Conservation (phyloP, 495 filamentous ascomycete genomes). For the Glarea lozoyensis region DNA sequence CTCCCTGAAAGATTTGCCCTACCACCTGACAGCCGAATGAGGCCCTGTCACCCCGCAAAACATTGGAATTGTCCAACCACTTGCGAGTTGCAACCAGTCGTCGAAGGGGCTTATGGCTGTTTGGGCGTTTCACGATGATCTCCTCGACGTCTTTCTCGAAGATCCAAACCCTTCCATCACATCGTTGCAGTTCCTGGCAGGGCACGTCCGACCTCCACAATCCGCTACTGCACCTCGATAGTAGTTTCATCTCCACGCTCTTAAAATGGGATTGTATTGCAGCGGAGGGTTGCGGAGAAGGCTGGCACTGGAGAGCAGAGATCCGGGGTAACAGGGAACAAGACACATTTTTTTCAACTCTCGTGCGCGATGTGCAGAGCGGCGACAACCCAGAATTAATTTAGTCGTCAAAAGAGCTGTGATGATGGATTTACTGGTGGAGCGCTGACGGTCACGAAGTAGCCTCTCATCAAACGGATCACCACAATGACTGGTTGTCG, state of each 20-base stretch:
- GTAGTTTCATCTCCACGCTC: constrained; percentile 2
- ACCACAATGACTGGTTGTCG: too few relatives aligned
- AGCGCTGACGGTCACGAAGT: neutral
- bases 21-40: constrained; percentile 5
- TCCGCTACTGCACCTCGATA: constrained; percentile 12
- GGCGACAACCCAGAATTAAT: too few relatives aligned
- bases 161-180: constrained; percentile 12
- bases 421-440: neutral
- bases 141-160: constrained; percentile 3
- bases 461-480: too few relatives aligned
- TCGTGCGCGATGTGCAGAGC: neutral
- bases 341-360: neutral
- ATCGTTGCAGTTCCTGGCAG: constrained; percentile 15
- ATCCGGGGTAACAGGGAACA: constrained; percentile 8
- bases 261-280: constrained; percentile 2
- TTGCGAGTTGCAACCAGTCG: neutral
- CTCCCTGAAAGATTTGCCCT: constrained; percentile 5
- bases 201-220: constrained; percentile 9
- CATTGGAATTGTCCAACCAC: neutral
- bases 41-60: neutral
- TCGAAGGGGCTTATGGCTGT: constrained; percentile 1
- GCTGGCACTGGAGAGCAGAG: neutral
- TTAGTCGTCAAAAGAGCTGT: too few relatives aligned
- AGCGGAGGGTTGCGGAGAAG: constrained; percentile 7
- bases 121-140: constrained; percentile 6